These are phyloP conservation scores for Soucietia sequanensis DNA, from an alignment of 805 yeast species.

Conservation along the genomic window DNA sequence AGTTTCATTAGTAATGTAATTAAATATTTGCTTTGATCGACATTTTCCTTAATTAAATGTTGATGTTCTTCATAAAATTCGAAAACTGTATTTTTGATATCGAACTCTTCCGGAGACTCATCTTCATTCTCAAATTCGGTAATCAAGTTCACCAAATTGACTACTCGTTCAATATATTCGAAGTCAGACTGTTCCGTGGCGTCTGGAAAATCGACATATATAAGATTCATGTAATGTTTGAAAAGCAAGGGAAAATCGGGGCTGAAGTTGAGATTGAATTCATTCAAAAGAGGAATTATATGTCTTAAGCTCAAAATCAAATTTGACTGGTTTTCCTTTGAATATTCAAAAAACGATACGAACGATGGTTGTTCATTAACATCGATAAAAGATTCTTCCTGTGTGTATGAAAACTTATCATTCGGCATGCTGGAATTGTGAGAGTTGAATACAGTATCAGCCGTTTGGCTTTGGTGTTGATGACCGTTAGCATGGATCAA, in stretches of 20 bases:
- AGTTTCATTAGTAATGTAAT: conserved; percentile 30
- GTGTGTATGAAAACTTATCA: too few species aligned
- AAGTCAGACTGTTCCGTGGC: conserved; percentile 16
- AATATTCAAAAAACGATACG: conserved; percentile 3
- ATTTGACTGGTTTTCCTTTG: conserved; percentile 13
- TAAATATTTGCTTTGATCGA: conserved; percentile 3
- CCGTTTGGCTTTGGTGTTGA: too few species aligned
- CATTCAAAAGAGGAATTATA: conserved; percentile 25
- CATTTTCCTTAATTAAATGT: conserved; percentile 10
- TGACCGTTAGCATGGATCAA: too few species aligned
- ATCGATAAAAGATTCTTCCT: background rate
- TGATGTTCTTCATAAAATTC: conserved; percentile 22
- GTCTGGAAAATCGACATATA: conserved; percentile 20
- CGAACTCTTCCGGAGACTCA: conserved; percentile 13
- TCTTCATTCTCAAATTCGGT: conserved; percentile 29
- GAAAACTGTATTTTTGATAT: conserved; percentile 20
- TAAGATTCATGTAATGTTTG: conserved; percentile 18
- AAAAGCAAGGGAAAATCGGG: conserved; percentile 20
- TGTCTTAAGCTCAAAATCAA: conserved; percentile 13
- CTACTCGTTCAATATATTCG: conserved; percentile 19
- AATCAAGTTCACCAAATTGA: conserved; percentile 17
- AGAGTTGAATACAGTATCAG: too few species aligned
- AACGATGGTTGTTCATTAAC: background rate
- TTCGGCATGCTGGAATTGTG: too few species aligned
- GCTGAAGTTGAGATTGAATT: conserved; percentile 23